phyloP scores from a whole-genome alignment of 495 filamentous ascomycete species.

The Neurospora terricola region DNA sequence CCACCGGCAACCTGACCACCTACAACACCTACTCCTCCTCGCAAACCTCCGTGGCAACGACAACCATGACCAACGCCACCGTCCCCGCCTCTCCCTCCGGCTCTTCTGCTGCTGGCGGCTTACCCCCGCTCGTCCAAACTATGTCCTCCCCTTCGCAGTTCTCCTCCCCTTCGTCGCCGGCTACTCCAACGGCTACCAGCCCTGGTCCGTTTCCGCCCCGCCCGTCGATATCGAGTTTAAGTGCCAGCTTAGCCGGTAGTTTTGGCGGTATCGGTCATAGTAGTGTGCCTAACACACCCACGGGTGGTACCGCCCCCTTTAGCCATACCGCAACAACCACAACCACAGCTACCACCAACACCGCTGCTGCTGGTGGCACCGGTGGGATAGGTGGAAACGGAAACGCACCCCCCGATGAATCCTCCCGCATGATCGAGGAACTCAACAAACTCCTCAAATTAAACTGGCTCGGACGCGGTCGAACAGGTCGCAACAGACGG shows the following conservation, averaged over 20 bases:
- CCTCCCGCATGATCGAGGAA: conserved; percentile 71
- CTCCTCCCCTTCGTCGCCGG: neutral
- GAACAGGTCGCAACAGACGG: conserved; percentile 79
- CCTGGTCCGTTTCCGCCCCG: neutral
- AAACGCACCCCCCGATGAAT: conserved; percentile 41
- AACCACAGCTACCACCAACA: neutral
- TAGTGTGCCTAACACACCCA: neutral
- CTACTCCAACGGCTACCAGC: neutral
- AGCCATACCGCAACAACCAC: neutral
- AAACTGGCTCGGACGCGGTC: conserved; percentile 88
- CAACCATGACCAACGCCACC: neutral
- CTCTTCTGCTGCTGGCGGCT: neutral
- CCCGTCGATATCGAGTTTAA: neutral
- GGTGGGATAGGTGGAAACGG: neutral
- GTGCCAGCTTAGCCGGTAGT: neutral
- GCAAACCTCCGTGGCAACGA: neutral
- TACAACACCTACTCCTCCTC: neutral
- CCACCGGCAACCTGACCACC: neutral
- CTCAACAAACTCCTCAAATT: conserved; percentile 79
- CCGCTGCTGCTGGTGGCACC: conserved; percentile 1
- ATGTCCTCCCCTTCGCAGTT: neutral
- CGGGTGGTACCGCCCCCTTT: conserved; percentile 14
- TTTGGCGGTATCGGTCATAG: neutral
- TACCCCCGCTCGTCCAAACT: neutral
- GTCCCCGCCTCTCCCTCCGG: neutral